These are phyloP conservation scores for Simplicillium aogashimaense DNA, from an alignment of 2,329 filamentous ascomycete species.

Conservation along the genomic window DNA sequence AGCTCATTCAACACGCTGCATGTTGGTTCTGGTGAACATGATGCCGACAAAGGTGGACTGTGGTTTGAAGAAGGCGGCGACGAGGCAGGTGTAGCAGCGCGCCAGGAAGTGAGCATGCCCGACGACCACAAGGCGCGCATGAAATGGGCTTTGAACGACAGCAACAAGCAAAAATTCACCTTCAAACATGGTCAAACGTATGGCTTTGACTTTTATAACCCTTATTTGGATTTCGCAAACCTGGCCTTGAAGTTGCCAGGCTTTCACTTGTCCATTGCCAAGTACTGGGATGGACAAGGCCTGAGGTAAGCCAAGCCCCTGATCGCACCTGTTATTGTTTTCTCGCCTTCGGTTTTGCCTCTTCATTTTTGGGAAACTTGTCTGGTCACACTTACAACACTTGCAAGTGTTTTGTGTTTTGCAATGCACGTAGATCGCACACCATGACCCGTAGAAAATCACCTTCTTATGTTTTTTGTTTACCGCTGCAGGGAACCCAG, in stretches of 20 bases:
- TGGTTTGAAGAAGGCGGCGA: conserved; percentile 59
- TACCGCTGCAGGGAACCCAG: conserved; percentile 24
- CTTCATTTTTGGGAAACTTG: neutral
- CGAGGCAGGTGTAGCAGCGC: conserved; percentile 37
- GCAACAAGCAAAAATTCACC: conserved; percentile 40
- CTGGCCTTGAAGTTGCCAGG: conserved; percentile 64
- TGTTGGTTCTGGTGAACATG: conserved; percentile 45
- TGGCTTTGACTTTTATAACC: conserved; percentile 70
- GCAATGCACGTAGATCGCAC: too few species aligned
- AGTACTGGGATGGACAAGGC: conserved; percentile 72
- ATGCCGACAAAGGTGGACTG: conserved; percentile 37
- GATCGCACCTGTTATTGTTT: conserved; percentile 7
- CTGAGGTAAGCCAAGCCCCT: conserved; percentile 47
- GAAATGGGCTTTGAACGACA: conserved; percentile 45
- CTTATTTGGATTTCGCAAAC: conserved; percentile 76
- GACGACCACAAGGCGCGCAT: conserved; percentile 40
- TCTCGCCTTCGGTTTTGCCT: conserved; percentile 1
- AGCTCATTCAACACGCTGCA: conserved; percentile 70
- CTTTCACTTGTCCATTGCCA: conserved; percentile 63
- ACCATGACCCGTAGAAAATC: conserved; percentile 1
- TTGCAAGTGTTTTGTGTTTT: too few species aligned
- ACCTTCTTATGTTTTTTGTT: conserved; percentile 11
- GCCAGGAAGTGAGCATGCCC: conserved; percentile 40
- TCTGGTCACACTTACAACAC: neutral
- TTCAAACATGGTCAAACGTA: conserved; percentile 45